Evolutionary conservation across 768 basidiomycete genomes (phyloP).

Genomic region (Kockovaella imperatae): DNA sequence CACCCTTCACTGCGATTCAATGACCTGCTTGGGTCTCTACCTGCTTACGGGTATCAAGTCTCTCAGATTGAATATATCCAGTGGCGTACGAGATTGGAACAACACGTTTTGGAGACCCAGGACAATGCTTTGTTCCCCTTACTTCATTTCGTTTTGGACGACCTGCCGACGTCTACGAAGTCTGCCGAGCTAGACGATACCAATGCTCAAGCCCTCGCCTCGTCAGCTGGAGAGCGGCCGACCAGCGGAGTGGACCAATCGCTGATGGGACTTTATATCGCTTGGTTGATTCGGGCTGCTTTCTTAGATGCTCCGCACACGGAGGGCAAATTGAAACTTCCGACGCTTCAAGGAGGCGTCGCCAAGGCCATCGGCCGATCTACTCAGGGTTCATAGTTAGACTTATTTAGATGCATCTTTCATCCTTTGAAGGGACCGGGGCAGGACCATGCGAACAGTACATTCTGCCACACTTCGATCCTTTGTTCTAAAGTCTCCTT

Average conservation of each 20-base stretch:
- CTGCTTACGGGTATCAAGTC: conserved; percentile 70
- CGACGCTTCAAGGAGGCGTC: conserved; percentile 35
- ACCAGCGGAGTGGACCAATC: conserved; percentile 61
- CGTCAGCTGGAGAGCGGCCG: conserved; percentile 45
- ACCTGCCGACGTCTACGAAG: conserved; percentile 92
- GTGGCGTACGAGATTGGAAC: conserved; percentile 87
- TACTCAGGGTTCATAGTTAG: too few species aligned
- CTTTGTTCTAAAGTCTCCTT: too few species aligned
- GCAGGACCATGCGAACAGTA: too few species aligned
- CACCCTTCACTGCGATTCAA: conserved; percentile 82
- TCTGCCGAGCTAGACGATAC: conserved; percentile 80
- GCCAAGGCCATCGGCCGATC: conserved; percentile 43
- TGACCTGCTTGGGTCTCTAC: conserved; percentile 63
- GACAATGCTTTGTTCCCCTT: conserved; percentile 97
- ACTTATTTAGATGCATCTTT: too few species aligned
- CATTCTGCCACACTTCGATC: too few species aligned
- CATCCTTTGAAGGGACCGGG: too few species aligned
- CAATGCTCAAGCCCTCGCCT: conserved; percentile 65
- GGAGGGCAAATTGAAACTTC: conserved; percentile 33
- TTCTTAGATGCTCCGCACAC: conserved; percentile 61
- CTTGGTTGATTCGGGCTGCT: conserved; percentile 79
- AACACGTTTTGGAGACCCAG: conserved; percentile 85
- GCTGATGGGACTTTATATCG: conserved; percentile 77
- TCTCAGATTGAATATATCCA: conserved; percentile 75
- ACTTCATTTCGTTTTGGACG: conserved; percentile 93